Percentiles rank a stretch among this genome's conserved stretches.
phyloP scores from a whole-genome alignment of 2,329 filamentous ascomycete species.

The Fusarium aywerte region DNA sequence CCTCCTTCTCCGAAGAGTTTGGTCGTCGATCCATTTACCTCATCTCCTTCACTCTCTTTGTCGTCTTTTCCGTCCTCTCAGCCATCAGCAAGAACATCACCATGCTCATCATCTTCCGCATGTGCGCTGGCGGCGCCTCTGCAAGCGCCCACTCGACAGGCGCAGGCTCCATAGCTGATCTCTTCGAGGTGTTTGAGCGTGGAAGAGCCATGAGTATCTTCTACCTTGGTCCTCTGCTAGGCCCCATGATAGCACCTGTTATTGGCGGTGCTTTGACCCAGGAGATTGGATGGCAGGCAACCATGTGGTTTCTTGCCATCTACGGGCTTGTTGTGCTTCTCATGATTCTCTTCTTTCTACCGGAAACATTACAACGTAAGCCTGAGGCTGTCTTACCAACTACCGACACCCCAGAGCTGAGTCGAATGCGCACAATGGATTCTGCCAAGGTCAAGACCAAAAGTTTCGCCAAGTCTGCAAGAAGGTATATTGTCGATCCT shows the following conservation, averaged over 20 bases:
- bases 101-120: slow-evolving; percentile 82
- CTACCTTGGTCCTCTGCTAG: slow-evolving; percentile 81
- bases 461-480: slow-evolving; percentile 63
- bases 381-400: slow-evolving; percentile 19
- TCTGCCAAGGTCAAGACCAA: slow-evolving; percentile 69
- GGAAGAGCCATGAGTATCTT: slow-evolving; percentile 85
- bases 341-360: slow-evolving; percentile 69
- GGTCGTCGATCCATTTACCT: slow-evolving; percentile 85
- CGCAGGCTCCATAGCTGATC: slow-evolving; percentile 83
- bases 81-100: slow-evolving; percentile 75
- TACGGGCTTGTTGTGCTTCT: slow-evolving; percentile 71
- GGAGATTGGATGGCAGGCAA: slow-evolving; percentile 77
- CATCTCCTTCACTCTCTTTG: slow-evolving; percentile 76
- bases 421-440: slow-evolving; percentile 68
- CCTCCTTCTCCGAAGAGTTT: slow-evolving; percentile 77
- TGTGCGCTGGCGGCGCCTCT: slow-evolving; percentile 78
- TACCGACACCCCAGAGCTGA: slow-evolving; percentile 35
- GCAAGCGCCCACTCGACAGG: slow-evolving; percentile 86
- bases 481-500: slow-evolving; percentile 76
- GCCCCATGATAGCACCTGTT: slow-evolving; percentile 79
- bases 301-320: slow-evolving; percentile 80
- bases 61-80: slow-evolving; percentile 75
- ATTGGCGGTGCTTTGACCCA: slow-evolving; percentile 79
- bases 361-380: slow-evolving; percentile 67
- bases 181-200: slow-evolving; percentile 79